Evolutionary conservation across 495 filamentous ascomycete genomes (phyloP).

Genomic region (Chaetomium tenue): DNA sequence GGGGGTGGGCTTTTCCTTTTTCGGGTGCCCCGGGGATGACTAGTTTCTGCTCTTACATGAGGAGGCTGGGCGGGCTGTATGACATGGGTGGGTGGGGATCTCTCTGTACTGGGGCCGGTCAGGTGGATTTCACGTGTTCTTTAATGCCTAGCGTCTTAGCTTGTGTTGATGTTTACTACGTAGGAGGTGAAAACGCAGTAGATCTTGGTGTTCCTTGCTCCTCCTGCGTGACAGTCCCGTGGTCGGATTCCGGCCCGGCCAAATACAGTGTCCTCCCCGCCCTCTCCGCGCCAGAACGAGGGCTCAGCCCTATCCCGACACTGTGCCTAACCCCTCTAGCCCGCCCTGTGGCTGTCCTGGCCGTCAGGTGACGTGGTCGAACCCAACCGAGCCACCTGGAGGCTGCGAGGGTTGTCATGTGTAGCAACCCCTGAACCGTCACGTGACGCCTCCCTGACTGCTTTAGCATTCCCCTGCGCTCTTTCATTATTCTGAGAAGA

Average conservation of each 20-base stretch:
- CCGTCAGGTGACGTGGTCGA: slow-evolving; percentile 11
- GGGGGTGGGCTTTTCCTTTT: slow-evolving; percentile 32
- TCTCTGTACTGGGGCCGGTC: neutral
- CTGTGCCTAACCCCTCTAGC: neutral
- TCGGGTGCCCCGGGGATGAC: slow-evolving; percentile 21
- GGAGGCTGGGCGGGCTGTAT: slow-evolving; percentile 5
- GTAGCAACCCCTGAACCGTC: neutral
- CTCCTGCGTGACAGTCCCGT: neutral
- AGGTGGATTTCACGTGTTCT: slow-evolving; percentile 16
- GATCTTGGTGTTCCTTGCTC: slow-evolving; percentile 3
- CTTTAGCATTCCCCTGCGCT: neutral
- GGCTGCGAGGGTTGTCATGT: neutral
- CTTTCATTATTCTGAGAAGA: neutral
- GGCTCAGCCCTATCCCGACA: neutral
- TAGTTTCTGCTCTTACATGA: neutral
- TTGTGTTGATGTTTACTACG: neutral
- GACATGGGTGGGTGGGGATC: slow-evolving; percentile 5
- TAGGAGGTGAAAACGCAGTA: slow-evolving; percentile 1
- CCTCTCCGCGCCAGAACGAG: neutral
- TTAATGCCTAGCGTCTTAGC: neutral
- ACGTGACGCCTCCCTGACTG: slow-evolving; percentile 18
- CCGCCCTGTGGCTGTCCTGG: neutral
- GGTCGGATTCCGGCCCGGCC: no score
- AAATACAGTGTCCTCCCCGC: neutral
- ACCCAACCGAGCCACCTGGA: neutral